These are phyloP conservation scores for Phytopythium ostracodes DNA, from an alignment of 352 stramenopile species.

Conservation along the genomic window DNA sequence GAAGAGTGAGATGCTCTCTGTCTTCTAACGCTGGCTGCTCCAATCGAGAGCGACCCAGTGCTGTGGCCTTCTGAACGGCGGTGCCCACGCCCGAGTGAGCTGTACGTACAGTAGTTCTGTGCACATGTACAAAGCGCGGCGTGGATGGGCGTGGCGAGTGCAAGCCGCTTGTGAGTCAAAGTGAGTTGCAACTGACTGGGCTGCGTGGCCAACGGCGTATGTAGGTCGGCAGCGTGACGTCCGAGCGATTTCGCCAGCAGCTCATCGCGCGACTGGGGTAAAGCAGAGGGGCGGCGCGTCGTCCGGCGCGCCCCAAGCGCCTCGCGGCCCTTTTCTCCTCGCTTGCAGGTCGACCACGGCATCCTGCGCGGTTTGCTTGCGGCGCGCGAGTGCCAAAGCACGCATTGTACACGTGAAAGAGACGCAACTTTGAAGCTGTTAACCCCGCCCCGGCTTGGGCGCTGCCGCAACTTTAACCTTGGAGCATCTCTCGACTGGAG, in stretches of 20 bases:
- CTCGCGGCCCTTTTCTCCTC: conserved; percentile 1
- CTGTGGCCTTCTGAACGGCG: no score
- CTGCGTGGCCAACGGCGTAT: no score
- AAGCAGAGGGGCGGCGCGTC: background rate
- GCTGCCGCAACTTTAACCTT: background rate
- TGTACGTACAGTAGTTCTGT: no score
- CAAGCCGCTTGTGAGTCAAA: no score
- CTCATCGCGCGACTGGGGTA: background rate
- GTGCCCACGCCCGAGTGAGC: no score
- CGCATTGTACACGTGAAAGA: background rate
- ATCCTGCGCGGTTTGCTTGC: background rate
- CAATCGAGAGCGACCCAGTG: no score
- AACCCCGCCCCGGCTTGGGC: background rate
- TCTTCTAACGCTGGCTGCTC: no score
- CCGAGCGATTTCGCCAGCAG: background rate
- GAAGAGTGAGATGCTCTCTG: no score
- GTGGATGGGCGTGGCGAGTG: no score
- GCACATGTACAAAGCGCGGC: no score
- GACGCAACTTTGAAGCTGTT: background rate
- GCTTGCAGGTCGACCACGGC: background rate
- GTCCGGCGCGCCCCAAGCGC: background rate
- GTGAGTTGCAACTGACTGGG: no score
- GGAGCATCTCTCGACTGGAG: background rate
- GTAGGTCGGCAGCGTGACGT: no score
- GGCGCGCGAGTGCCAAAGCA: background rate